A percentile compares a stretch with the other conserved stretches of the same genome.
These are phyloP conservation scores for Avena eriantha DNA, from an alignment of 176 grass and related monocot genomes.

Conservation along the genomic window DNA sequence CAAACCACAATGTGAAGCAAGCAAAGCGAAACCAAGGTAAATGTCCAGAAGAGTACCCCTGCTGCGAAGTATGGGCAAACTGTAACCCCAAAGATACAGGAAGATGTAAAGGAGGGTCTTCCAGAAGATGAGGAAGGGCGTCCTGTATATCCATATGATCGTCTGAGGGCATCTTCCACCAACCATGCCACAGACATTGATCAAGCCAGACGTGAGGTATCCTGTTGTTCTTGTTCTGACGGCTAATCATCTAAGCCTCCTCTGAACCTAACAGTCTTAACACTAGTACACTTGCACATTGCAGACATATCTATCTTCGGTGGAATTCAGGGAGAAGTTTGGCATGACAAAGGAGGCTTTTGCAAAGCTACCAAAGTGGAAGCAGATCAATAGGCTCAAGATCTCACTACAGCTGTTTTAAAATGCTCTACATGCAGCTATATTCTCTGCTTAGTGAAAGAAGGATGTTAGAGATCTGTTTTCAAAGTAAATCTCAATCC, in stretches of 20 bases:
- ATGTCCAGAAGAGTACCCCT: conserved; percentile 60
- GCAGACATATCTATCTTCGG: conserved; percentile 78
- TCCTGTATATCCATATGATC: conserved; percentile 71
- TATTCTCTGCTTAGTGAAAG: conserved; percentile 24
- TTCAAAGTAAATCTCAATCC: conserved; percentile 14
- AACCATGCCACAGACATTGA: conserved; percentile 76
- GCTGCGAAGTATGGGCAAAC: conserved; percentile 51
- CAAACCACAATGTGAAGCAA: conserved; percentile 58
- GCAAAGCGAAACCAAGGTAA: conserved; percentile 65
- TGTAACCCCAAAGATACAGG: conserved; percentile 54
- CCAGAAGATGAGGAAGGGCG: conserved; percentile 69
- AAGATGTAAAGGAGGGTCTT: conserved; percentile 81
- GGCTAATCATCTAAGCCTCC: neutral
- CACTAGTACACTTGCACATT: conserved; percentile 27
- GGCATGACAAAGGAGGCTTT: conserved; percentile 94
- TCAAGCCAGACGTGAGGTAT: conserved; percentile 83
- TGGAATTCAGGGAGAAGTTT: conserved; percentile 84
- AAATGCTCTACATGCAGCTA: conserved; percentile 25
- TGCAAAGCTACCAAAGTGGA: conserved; percentile 90
- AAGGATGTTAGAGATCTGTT: conserved; percentile 36
- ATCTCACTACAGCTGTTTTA: conserved; percentile 91
- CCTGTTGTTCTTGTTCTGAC: neutral
- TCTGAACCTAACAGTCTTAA: conserved; percentile 21
- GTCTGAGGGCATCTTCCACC: conserved; percentile 70
- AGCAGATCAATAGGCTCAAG: conserved; percentile 95